phyloP scores from a whole-genome alignment of 179 eudicot genomes.

The Patellifolia procumbens region DNA sequence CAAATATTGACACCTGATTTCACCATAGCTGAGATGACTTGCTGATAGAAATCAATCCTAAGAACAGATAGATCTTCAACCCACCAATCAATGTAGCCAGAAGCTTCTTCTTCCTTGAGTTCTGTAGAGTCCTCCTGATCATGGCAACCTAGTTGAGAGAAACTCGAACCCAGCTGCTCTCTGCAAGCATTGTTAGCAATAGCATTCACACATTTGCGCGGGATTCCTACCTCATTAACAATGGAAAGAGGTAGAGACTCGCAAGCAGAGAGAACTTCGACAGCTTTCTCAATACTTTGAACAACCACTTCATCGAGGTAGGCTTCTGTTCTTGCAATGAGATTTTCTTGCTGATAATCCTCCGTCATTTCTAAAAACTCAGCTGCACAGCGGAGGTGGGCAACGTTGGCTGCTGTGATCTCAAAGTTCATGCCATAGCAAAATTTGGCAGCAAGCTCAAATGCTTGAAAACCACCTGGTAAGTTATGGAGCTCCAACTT shows the following conservation, averaged over 20 bases:
- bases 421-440: slow-evolving; percentile 74
- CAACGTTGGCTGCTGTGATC: slow-evolving; percentile 60
- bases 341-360: slow-evolving; percentile 56
- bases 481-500: slow-evolving; percentile 53
- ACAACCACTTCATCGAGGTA: slow-evolving; percentile 52
- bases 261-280: slow-evolving; percentile 55
- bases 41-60: slow-evolving; percentile 49
- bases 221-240: slow-evolving; percentile 47
- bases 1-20: slow-evolving; percentile 47
- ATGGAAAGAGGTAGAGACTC: slow-evolving; percentile 41
- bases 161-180: slow-evolving; percentile 57
- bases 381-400: slow-evolving; percentile 59
- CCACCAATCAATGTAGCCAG: slow-evolving; percentile 61
- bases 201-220: slow-evolving; percentile 45
- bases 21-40: slow-evolving; percentile 52
- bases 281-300: slow-evolving; percentile 55
- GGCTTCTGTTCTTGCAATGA: slow-evolving; percentile 53
- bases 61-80: slow-evolving; percentile 63
- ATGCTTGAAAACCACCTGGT: slow-evolving; percentile 62
- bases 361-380: slow-evolving; percentile 70
- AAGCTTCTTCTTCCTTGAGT: slow-evolving; percentile 32
- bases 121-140: slow-evolving; percentile 36
- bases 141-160: slow-evolving; percentile 43
- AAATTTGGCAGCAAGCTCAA: slow-evolving; percentile 66
- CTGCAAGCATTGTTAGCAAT: slow-evolving; percentile 51